Conservation (phyloP, 176 grass and related monocot genomes). For the Puccinellia tenuiflora region DNA sequence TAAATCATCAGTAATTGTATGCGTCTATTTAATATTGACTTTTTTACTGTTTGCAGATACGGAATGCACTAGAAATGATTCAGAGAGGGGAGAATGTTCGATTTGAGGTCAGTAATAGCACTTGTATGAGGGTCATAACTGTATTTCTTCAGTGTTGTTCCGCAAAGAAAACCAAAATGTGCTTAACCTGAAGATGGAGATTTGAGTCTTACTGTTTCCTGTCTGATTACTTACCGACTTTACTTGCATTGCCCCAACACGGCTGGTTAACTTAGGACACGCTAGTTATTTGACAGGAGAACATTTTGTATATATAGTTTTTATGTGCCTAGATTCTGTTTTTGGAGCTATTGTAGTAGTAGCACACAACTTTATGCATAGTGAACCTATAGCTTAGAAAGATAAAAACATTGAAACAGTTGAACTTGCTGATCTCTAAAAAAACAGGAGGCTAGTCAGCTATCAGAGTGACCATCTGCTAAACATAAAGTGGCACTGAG, state of each 20-base stretch:
- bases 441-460: neutral
- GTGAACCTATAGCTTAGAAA: neutral
- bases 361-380: neutral
- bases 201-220: neutral
- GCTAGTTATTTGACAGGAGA: neutral
- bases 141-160: neutral
- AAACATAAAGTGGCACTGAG: neutral
- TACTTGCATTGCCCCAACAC: neutral
- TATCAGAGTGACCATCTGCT: neutral
- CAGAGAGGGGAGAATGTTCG: constrained; percentile 47
- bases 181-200: neutral
- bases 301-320: neutral
- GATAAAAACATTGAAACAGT: neutral
- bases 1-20: neutral
- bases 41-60: constrained; percentile 33
- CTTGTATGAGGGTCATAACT: neutral
- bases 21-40: constrained; percentile 1
- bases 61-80: constrained; percentile 52
- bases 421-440: neutral
- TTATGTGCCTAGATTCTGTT: neutral
- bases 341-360: neutral
- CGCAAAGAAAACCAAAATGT: neutral
- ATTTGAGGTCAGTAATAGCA: constrained; percentile 42
- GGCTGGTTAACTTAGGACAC: neutral
- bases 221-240: neutral